Base-by-base conservation (phyloP, 352 stramenopile genomes). In the Phytophthora cactorum region DNA sequence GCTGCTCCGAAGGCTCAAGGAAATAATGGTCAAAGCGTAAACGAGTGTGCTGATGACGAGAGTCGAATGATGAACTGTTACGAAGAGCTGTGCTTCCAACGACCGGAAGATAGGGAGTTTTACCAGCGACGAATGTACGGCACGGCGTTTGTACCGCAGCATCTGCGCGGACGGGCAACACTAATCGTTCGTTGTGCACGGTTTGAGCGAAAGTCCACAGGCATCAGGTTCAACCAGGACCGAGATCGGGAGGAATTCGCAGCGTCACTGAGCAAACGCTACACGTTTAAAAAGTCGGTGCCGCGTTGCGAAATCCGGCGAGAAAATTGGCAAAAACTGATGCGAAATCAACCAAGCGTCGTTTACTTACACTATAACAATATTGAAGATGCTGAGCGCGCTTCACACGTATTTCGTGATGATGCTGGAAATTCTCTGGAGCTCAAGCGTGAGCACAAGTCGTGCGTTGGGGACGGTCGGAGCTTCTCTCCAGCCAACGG, bases 121-220 rank as follows among this genome's bases (percentile, higher is more conserved):
- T 88, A 84, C 32, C 75, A 82, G 36, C 58, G 61, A n/a, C 79
- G 73, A 43, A 81, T 88, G 69, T 88, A 86, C 52, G 75, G 79
- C 27, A 76, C 75, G 7, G 70, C 43, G 32, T 88, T 88, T 54
- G 60, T 79, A 32, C 79, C 79, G 17, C 78, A 81, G 62, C 29
- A 63, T 15, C 46, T 86, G 6, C 74, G 72, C 25, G 71, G 65
- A 1, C 59, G 55, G 7, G 70, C 60, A 52, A 84, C 78, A 9
- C 36, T 86, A 39, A 74, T 84, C 17, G 55, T 79, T 55, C 59
- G 75, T 22, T 75, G 63, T 25, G 66, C 74, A 7, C 59, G 60
- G 5, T 88, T 80, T 47, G 72, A 82, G 57, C 79, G 78, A 45
- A 84, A 86, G 31, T 84, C 79, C 22, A 83, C 70, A 2, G 79